Evolutionary conservation across 495 filamentous ascomycete species (phyloP).

Genomic region (Chaetomium fimeti): DNA sequence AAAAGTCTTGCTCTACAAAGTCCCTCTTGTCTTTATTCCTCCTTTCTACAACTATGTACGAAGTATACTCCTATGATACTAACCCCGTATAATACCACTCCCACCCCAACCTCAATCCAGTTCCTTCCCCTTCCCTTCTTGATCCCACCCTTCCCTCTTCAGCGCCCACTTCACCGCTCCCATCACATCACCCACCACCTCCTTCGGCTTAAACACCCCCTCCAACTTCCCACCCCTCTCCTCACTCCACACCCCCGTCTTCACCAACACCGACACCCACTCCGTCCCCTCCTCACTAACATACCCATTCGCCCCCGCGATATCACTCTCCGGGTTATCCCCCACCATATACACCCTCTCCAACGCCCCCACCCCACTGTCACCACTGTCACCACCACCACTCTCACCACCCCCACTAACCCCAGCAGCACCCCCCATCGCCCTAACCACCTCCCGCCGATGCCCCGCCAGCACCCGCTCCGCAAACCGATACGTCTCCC

Average conservation of each 20-base stretch:
- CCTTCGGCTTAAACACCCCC: constrained; percentile 47
- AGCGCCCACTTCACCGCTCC: constrained; percentile 46
- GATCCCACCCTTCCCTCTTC: constrained; percentile 39
- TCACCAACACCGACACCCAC: constrained; percentile 80
- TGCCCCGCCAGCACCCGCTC: constrained; percentile 67
- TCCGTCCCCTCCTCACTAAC: constrained; percentile 60
- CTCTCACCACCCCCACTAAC: constrained; percentile 48
- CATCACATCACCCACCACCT: constrained; percentile 62
- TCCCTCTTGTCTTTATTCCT: no score
- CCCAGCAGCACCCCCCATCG: constrained; percentile 54
- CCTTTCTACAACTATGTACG: no score
- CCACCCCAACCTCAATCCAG: not conserved
- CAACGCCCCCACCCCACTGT: constrained; percentile 21
- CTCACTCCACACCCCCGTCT: constrained; percentile 75
- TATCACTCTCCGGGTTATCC: constrained; percentile 92
- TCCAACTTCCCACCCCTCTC: constrained; percentile 39
- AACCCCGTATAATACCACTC: no score
- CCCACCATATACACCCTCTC: constrained; percentile 91
- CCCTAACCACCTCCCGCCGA: constrained; percentile 48
- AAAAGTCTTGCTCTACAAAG: no score
- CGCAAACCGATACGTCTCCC: constrained; percentile 76
- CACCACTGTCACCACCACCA: constrained; percentile 24
- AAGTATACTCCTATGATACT: no score
- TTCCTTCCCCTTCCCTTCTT: not conserved
- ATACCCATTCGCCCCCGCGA: constrained; percentile 82